Base-by-base conservation (phyloP, 2,329 filamentous ascomycete genomes). In the Aspergillus neotritici region DNA sequence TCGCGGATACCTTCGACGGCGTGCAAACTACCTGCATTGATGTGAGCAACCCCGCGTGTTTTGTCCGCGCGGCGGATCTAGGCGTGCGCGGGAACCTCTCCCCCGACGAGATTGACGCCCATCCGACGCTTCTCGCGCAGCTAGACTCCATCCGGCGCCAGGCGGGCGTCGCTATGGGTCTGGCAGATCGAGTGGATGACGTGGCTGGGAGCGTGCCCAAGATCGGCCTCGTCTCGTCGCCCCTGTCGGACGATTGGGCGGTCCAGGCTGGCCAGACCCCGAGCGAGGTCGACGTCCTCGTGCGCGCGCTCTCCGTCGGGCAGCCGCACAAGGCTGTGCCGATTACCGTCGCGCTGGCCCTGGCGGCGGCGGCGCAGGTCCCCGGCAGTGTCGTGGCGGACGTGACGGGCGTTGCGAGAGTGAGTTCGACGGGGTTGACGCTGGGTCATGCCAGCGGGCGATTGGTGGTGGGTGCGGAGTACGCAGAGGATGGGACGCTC, bases 31-130 rank as follows among this genome's bases (percentile, higher is more conserved):
- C 78, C 2, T 77, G 82, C 17, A 71, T 84, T 1, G 83, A 86
- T 48, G 78, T 78, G 1, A 76, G 76, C 1, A 84, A 84, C 51
- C 83, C 82, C 0, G 78, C 76, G 36, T 71, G 82, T 11, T 86
- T 86, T 54, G 66, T 86, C 1, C 65, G 66, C 6, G 78, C 80
- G 0, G 55, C 65, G 2, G 75, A 80, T 45, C 55, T 84, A 1
- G 72, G 65, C 0, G 57, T 62, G 1, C 7, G 32, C 1, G 58
- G 57, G 1, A 54, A 56, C 6, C 68, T 83, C 30, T 68, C 75
- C 0, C 80, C 82, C 0, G 68, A 76, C 16, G 68, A 72, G 21
- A 71, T 84, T 34, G 73, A 78, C 14, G 66, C 67, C 2, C 61
- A 75, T 41, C 50, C 63, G 0, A 53, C 53, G 1, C 61, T 82